Evolutionary conservation across 208 protist species (phyloP), one percentile per base, ranked within the genome.

Genomic region (Trypanosoma theileri): DNA sequence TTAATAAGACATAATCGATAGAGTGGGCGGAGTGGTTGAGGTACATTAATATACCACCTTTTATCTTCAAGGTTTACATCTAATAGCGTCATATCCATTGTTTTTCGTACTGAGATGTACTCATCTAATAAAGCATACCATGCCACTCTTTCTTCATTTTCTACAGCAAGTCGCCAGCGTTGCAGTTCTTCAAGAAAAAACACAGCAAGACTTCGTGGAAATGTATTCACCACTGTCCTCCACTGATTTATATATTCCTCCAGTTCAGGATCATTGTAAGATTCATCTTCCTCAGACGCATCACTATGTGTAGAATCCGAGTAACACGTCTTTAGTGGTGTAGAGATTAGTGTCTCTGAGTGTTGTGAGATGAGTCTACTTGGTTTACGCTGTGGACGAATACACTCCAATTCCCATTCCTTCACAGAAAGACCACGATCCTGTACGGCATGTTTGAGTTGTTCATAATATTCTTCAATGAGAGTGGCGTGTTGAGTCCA

Each of bases 141-240:
- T 71, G 71, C 81, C 4, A 46, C 57, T 3, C 42, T 61, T 59
- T 91, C 82, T 11, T 65, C 45, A 8, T 68, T 69, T 60, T 78
- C 71, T 1, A 88, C 66, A 11, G 45, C 62, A 40, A 65, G 71
- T 19, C 85, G 75, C 80, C 85, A 91, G 1, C 77, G 75, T 35
- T 86, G 71, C 28, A 91, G 59, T 74, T 91, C 82, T 0, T 88
- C 82, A 4, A 91, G 56, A 57, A 91, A 91, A 60, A 88, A 88
- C 11, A 88, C 41, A 0, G 71, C 68, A 4, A 88, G 35, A 44
- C 57, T 42, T 13, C 21, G 45, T 11, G 81, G 79, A 48, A 91
- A 64, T 19, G 67, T 55, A 1, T 73, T 42, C 1, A 88, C 58
- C 8, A 88, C 50, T 14, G 73, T 57, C 14, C 60, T 55, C 82